Conservation (phyloP, 768 basidiomycete genomes). For the Amanita rubescens region DNA sequence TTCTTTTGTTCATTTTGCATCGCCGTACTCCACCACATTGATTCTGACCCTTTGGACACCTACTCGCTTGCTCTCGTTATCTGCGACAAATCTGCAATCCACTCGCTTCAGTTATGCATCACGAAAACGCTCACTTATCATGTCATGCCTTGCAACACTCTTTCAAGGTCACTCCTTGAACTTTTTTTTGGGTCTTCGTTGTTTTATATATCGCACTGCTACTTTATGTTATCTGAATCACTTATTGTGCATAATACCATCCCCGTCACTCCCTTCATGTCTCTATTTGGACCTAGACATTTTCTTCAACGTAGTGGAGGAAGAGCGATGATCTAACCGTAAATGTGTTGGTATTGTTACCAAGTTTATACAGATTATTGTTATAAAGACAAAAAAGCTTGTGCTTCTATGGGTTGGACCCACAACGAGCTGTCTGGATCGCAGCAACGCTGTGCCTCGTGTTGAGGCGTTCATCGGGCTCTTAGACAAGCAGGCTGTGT, state of each 20-base stretch:
- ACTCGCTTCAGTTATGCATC: not conserved
- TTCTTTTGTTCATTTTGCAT: not conserved
- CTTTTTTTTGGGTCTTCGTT: not conserved
- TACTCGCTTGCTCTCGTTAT: not conserved
- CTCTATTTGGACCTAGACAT: not conserved
- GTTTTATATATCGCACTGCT: too few relatives aligned
- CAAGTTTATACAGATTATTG: conserved; percentile 1
- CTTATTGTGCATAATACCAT: conserved; percentile 4
- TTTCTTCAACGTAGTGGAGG: not conserved
- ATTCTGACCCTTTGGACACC: not conserved
- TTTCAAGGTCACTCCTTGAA: not conserved
- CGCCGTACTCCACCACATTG: not conserved
- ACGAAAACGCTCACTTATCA: not conserved
- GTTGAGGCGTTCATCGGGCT: not conserved
- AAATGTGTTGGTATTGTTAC: conserved; percentile 1
- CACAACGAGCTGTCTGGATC: not conserved
- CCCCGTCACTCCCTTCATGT: not conserved
- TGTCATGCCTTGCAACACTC: not conserved
- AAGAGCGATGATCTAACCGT: not conserved
- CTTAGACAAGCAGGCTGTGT: not conserved
- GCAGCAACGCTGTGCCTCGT: conserved; percentile 1
- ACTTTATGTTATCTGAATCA: conserved; percentile 1
- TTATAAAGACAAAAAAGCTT: not conserved
- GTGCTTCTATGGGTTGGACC: not conserved
- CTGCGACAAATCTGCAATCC: not conserved